Conservation (phyloP, 345 rosid genomes). For the Diplotaxis tenuifolia region DNA sequence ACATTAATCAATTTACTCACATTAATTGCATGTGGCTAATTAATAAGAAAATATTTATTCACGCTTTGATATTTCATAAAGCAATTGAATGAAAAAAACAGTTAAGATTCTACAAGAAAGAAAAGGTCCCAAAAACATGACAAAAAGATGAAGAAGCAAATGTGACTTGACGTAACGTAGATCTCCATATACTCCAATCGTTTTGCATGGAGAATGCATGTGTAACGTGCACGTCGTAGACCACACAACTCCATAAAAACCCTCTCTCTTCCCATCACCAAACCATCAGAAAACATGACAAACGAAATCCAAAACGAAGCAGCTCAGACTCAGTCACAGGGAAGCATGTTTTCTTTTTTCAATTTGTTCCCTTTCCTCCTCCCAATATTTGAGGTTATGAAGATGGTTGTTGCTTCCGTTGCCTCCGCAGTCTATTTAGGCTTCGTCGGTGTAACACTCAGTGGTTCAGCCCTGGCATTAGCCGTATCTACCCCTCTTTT, state of each 20-base stretch:
- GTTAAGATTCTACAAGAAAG: constrained; percentile 7
- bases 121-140: constrained; percentile 30
- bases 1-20: background rate
- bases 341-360: constrained; percentile 17
- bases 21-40: background rate
- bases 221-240: constrained; percentile 35
- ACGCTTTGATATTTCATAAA: constrained; percentile 1
- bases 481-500: background rate
- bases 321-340: background rate
- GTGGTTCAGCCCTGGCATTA: constrained; percentile 38
- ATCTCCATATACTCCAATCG: constrained; percentile 26
- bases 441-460: constrained; percentile 57
- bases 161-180: constrained; percentile 30
- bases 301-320: background rate
- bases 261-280: constrained; percentile 23
- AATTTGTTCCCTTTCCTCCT: constrained; percentile 12
- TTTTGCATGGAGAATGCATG: constrained; percentile 29
- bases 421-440: constrained; percentile 62
- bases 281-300: constrained; percentile 18
- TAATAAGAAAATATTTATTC: background rate
- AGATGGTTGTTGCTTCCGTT: constrained; percentile 46
- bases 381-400: constrained; percentile 24
- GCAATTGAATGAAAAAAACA: constrained; percentile 1
- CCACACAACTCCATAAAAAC: constrained; percentile 26
- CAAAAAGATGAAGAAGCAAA: background rate